A percentile compares a stretch with the other conserved stretches of the same genome.
Conservation (phyloP, 2,329 filamentous ascomycete species). For the Basipetospora chlamydospora region DNA sequence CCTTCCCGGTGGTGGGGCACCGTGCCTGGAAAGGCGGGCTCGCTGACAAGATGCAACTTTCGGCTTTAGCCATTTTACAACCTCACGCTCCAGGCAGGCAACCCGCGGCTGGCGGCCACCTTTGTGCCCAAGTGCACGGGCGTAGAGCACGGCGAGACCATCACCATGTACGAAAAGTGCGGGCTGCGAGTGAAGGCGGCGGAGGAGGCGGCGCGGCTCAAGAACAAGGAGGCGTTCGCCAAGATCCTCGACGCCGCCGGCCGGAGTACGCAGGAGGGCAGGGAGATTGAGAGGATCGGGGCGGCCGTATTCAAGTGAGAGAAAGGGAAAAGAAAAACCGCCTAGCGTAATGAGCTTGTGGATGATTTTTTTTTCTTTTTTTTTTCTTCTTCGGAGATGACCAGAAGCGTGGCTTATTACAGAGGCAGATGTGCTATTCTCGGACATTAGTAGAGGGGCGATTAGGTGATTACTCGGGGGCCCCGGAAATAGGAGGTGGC, state of each 20-base stretch:
- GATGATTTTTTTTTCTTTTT: no score
- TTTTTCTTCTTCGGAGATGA: no score
- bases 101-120: conserved; percentile 65
- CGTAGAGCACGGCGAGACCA: conserved; percentile 51
- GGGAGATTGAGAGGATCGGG: conserved; percentile 71
- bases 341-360: no score
- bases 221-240: conserved; percentile 63
- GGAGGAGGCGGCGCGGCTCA: conserved; percentile 75
- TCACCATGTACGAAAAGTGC: conserved; percentile 94
- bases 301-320: conserved; percentile 38
- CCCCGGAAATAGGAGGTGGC: no score
- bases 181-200: conserved; percentile 78
- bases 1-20: no score
- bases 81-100: conserved; percentile 74
- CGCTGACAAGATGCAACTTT: no score
- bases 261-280: conserved; percentile 46
- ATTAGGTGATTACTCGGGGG: no score
- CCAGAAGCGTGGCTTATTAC: no score
- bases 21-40: no score
- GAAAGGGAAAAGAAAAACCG: background rate
- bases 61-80: conserved; percentile 96
- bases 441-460: no score
- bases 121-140: conserved; percentile 82
- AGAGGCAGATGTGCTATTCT: no score
- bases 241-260: conserved; percentile 61